Base-by-base conservation (phyloP, 2,329 filamentous ascomycete genomes). In the Aureobasidium sp. region DNA sequence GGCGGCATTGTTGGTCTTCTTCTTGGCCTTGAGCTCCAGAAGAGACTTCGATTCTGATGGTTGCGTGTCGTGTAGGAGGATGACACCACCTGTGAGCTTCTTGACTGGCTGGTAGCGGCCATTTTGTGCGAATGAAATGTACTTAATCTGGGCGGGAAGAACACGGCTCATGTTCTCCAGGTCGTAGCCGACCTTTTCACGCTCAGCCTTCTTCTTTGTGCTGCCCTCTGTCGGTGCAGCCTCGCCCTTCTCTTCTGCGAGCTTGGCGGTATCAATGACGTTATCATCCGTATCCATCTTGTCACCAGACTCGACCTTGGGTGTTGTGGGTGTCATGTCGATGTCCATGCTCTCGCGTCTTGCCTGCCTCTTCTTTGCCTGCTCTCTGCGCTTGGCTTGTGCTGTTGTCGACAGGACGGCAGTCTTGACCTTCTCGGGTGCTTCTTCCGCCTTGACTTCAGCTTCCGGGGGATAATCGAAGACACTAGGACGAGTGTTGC, bases 401-500 rank as follows among this genome's bases (percentile, higher is more conserved):
- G 91, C 91, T 2, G 93, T 98, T 3, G 94, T 98, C 2, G 91
- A 97, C 16, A 98, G 77, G 38, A 98, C 89, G 21, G 94, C 93
- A 8, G 93, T 96, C 61, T 94, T 93, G 60, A 98, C 88, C 70
- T 95, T 83, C 57, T 95, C 88, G 0, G 90, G 90, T 0, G 89
- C 89, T 68, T 97, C 91, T 65, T 97, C 91, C 0, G 88, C 73
- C 79, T 97, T 97, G 64, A 94, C 85, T 68, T 97, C 90, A 63
- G 94, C 88, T 71, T 97, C 91, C 1, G 93, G 94, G 29, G 93
- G 93, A 66, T 98, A 98, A 71, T 98, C 93, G 66, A 98, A 98
- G 61, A 96, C 80, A 68, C 90, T 97, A 50, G 91, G 91, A 55
- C 90, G 84, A 10, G 91, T 94, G 62, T 93, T 90, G 72, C 89